Evolutionary conservation across 2,329 filamentous ascomycete species (phyloP).

Genomic region (Periconia macrospinosa): DNA sequence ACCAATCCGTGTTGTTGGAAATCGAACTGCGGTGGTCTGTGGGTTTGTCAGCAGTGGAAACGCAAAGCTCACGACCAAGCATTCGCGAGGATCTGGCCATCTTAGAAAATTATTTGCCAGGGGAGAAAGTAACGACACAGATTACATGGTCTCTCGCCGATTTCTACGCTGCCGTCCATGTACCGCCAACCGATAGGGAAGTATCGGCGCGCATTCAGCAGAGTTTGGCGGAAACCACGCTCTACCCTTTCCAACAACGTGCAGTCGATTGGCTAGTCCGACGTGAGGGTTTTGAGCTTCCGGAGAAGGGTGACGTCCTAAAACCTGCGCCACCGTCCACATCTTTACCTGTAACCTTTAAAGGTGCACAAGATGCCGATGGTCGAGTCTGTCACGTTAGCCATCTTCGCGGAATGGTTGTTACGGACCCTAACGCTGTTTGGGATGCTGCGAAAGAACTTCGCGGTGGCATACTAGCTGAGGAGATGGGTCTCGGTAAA

Average conservation of each 20-base stretch:
- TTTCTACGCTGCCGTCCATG: slow-evolving; percentile 72
- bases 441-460: slow-evolving; percentile 43
- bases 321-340: slow-evolving; percentile 8
- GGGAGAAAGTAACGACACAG: slow-evolving; percentile 7
- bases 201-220: slow-evolving; percentile 35
- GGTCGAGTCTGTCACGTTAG: slow-evolving; percentile 60
- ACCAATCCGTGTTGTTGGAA: slow-evolving; percentile 17
- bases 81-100: slow-evolving; percentile 29
- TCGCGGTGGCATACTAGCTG: slow-evolving; percentile 68
- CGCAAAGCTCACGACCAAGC: slow-evolving; percentile 11
- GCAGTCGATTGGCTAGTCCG: slow-evolving; percentile 70
- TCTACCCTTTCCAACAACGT: slow-evolving; percentile 74
- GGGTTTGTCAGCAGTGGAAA: slow-evolving; percentile 30
- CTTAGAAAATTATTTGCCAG: slow-evolving; percentile 27
- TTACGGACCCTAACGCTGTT: slow-evolving; percentile 54
- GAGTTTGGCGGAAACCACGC: slow-evolving; percentile 40
- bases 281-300: slow-evolving; percentile 63
- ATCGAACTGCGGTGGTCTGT: slow-evolving; percentile 35
- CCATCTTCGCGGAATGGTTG: slow-evolving; percentile 63
- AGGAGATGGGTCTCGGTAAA: slow-evolving; percentile 84
- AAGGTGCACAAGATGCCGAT: slow-evolving; percentile 47
- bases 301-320: slow-evolving; percentile 13
- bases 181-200: slow-evolving; percentile 53
- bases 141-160: slow-evolving; percentile 53
- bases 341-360: slow-evolving; percentile 50